phyloP scores from a whole-genome alignment of 139 green algal species.

The Coccomyxa sp. region DNA sequence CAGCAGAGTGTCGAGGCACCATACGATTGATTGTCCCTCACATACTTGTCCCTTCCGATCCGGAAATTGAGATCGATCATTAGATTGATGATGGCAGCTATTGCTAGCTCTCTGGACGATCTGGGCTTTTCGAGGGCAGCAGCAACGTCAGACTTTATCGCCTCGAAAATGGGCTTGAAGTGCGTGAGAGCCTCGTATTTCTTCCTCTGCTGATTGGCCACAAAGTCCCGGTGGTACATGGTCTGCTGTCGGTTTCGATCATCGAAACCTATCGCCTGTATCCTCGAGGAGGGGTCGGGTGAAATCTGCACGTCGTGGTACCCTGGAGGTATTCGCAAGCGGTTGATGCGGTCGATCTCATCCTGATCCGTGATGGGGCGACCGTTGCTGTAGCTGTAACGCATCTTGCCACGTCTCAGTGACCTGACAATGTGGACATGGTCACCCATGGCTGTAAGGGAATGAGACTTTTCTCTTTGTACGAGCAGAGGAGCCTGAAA shows the following conservation, averaged over 20 bases:
- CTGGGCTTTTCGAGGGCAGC: not conserved
- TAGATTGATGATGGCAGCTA: not conserved
- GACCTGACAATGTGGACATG: not conserved
- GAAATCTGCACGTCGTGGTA: not conserved
- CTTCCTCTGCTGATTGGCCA: not conserved
- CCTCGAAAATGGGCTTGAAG: not conserved
- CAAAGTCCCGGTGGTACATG: not conserved
- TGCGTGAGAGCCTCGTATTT: not conserved
- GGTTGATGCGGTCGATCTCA: not conserved
- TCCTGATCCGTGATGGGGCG: not conserved
- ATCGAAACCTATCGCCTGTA: slow-evolving; percentile 1
- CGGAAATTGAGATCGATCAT: not conserved
- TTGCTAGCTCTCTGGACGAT: not conserved
- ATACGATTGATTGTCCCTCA: not conserved
- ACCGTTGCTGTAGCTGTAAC: not conserved
- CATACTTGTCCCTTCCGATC: not conserved
- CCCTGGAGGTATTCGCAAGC: not conserved
- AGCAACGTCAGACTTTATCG: not conserved
- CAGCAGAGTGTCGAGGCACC: not conserved
- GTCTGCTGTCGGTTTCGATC: not conserved
- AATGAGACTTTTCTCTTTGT: not conserved
- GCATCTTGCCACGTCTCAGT: not conserved
- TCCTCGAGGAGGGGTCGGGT: not conserved
- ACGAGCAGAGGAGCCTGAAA: not conserved
- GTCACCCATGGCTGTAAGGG: not conserved